These are phyloP conservation scores for Xylariaceae sp. DNA, from an alignment of 2,329 filamentous ascomycete genomes.

Conservation along the genomic window DNA sequence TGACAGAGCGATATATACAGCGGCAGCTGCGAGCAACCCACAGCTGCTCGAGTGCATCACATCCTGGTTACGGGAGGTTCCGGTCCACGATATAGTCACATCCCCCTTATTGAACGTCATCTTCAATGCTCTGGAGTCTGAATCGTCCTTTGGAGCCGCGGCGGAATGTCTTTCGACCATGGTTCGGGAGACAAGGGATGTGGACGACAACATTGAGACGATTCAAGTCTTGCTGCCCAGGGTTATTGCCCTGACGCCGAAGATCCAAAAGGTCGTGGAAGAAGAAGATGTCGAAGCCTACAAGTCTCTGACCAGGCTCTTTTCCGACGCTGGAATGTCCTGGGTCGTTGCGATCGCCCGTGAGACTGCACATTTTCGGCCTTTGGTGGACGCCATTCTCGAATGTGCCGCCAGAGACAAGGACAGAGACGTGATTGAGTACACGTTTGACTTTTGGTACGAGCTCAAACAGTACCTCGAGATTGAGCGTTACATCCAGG, in stretches of 20 bases:
- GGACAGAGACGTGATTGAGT: conserved; percentile 83
- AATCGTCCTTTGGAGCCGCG: conserved; percentile 75
- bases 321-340: conserved; percentile 85
- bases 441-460: conserved; percentile 97
- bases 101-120: conserved; percentile 79
- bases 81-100: conserved; percentile 71
- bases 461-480: conserved; percentile 95
- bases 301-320: conserved; percentile 82
- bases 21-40: conserved; percentile 72
- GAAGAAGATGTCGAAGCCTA: conserved; percentile 80
- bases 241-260: conserved; percentile 67
- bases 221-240: conserved; percentile 80
- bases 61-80: conserved; percentile 92
- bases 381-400: conserved; percentile 82
- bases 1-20: conserved; percentile 35
- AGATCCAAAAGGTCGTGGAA: conserved; percentile 65
- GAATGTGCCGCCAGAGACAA: conserved; percentile 83
- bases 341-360: conserved; percentile 91
- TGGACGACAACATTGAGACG: conserved; percentile 77
- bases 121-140: conserved; percentile 66
- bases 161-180: conserved; percentile 90
- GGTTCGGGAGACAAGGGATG: conserved; percentile 84
- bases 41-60: conserved; percentile 92
- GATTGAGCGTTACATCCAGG: conserved; percentile 79
- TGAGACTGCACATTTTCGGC: conserved; percentile 71